Evolutionary conservation across 2,329 filamentous ascomycete genomes (phyloP), one percentile per base, ranked within the genome.

Genomic region (Plenodomus biglobosus): DNA sequence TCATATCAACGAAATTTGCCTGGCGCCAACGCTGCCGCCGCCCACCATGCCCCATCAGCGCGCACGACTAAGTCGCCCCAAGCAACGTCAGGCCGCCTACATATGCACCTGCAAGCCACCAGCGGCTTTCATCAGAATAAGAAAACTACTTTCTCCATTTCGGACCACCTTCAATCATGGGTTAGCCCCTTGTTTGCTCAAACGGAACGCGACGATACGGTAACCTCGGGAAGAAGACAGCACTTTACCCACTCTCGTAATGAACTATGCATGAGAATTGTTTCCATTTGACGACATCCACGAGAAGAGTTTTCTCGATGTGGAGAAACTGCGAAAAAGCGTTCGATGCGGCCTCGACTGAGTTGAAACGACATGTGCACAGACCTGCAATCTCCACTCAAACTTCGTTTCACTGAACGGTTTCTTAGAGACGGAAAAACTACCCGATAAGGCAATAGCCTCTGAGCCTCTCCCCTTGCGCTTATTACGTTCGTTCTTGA

Each of bases 351-450:
- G 48, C 44, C 20, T 48, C 48, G 46, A 46, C 16, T 22, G 30
- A 36, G 40, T 46, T 46, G 44, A 56, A 56, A 58, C 46, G 52
- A 34, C 35, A 47, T 43, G 21, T 40, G 47, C 46, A 52, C 50
- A 38, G 40, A 27, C 44, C 48, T 39, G 48, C 45, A 54, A 59
- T 61, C 40, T 57, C 52, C 44, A 46, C 53, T 44, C 21, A 43
- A 42, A 42, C 45, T 36, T 41, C 38, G 59, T 63, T 63, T 63
- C 58, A 59, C 42, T 22, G 22, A 22, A 19, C 36, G 35, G 44
- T 47, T 42, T 50, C 38, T 20, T 21, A 19, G 30, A 34, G 44
- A 43, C 51, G 54, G 55, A 61, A 52, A 44, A 58, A 50, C 43
- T 46, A 40, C 46, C 50, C 56, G 53, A 56, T 54, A 40, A 32